Percentiles rank a stretch among this genome's conserved stretches.
These are phyloP conservation scores for Starmerella gropengiesseri DNA, from an alignment of 805 yeast genomes.

Conservation along the genomic window DNA sequence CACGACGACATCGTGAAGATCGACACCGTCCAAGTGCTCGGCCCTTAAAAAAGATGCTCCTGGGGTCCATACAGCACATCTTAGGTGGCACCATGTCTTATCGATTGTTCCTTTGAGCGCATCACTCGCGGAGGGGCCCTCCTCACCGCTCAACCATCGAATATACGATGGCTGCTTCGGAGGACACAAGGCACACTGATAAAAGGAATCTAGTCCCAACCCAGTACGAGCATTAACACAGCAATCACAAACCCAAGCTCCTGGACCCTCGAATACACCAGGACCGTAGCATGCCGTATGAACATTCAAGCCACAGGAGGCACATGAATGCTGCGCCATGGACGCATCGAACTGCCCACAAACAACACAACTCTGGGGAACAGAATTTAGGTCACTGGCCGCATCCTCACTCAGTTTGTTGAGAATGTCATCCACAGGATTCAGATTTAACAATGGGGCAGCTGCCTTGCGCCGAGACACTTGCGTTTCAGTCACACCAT, in stretches of 20 bases:
- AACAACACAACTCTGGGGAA: slow-evolving; percentile 15
- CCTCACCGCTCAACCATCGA: slow-evolving; percentile 17
- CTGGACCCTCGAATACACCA: neutral
- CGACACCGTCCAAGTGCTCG: slow-evolving; percentile 5
- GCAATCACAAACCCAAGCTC: slow-evolving; percentile 47
- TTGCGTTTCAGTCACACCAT: neutral
- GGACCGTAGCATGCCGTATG: slow-evolving; percentile 22
- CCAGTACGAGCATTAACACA: slow-evolving; percentile 55
- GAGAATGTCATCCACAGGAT: slow-evolving; percentile 7
- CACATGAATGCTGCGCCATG: slow-evolving; percentile 16
- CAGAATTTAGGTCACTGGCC: neutral
- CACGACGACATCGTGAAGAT: neutral
- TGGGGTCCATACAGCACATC: slow-evolving; percentile 19
- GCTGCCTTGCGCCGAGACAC: neutral
- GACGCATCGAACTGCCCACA: slow-evolving; percentile 20
- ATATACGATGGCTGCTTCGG: slow-evolving; percentile 15
- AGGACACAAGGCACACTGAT: slow-evolving; percentile 19
- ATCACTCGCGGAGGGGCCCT: slow-evolving; percentile 13
- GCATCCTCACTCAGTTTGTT: slow-evolving; percentile 6
- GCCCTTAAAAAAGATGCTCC: slow-evolving; percentile 12
- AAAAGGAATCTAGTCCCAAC: slow-evolving; percentile 29
- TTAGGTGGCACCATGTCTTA: slow-evolving; percentile 20
- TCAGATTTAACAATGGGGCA: slow-evolving; percentile 4
- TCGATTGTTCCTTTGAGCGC: slow-evolving; percentile 19
- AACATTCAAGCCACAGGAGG: slow-evolving; percentile 17